Percentiles rank a stretch among this genome's conserved stretches.
phyloP scores from a whole-genome alignment of 257 asterid genomes.

The Nicotiana knightiana region DNA sequence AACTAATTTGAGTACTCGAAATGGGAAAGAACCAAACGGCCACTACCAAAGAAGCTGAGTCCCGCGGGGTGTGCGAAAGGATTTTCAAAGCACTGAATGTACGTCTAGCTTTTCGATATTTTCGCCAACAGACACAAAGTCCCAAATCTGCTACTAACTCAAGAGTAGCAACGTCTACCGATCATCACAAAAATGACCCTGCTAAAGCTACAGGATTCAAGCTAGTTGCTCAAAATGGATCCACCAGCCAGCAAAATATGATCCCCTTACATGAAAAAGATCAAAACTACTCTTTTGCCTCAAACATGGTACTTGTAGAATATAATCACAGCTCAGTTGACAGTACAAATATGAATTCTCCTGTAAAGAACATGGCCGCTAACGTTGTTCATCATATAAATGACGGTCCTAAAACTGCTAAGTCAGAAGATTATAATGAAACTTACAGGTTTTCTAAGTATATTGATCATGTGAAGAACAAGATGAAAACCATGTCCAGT shows the following conservation, averaged over 20 bases:
- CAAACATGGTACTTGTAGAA: not conserved
- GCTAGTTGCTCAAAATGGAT: too few relatives aligned
- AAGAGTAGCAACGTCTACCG: too few relatives aligned
- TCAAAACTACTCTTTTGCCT: not conserved
- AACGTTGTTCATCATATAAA: not conserved
- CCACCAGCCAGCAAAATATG: too few relatives aligned
- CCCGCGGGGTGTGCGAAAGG: not conserved
- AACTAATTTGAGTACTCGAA: not conserved
- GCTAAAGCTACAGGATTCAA: too few relatives aligned
- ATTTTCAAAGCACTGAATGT: not conserved
- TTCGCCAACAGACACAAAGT: not conserved
- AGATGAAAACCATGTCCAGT: constrained; percentile 22
- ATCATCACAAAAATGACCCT: too few relatives aligned
- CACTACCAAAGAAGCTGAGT: not conserved
- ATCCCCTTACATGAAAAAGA: too few relatives aligned
- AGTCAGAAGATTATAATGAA: not conserved
- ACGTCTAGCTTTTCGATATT: not conserved
- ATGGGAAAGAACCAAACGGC: not conserved
- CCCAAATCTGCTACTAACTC: not conserved
- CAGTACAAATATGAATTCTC: not conserved
- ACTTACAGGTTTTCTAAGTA: constrained; percentile 22
- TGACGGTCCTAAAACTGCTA: not conserved
- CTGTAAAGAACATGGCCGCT: not conserved
- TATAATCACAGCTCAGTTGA: not conserved
- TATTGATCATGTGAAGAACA: constrained; percentile 25